A percentile compares a stretch with the other conserved stretches of the same genome.
These are phyloP conservation scores for Xylaria longipes DNA, from an alignment of 495 filamentous ascomycete species.

Conservation along the genomic window DNA sequence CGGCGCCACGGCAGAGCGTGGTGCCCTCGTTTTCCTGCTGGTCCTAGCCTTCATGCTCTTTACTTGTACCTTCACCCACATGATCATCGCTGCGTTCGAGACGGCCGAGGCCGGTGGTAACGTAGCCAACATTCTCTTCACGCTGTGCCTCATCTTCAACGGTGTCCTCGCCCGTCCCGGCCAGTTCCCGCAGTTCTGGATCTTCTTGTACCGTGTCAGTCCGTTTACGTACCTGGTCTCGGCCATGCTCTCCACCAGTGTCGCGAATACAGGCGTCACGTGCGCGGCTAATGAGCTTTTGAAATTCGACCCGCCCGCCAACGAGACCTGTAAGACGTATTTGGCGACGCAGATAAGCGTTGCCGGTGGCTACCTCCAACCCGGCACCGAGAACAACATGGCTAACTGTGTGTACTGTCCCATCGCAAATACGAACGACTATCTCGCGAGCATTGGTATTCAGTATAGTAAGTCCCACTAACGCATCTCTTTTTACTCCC, in stretches of 20 bases:
- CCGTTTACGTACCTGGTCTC: slow-evolving; percentile 76
- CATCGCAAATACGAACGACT: slow-evolving; percentile 65
- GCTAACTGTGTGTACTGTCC: slow-evolving; percentile 67
- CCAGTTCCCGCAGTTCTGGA: slow-evolving; percentile 76
- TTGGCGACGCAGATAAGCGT: slow-evolving; percentile 55
- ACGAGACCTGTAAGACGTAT: slow-evolving; percentile 65
- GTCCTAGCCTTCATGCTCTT: slow-evolving; percentile 71
- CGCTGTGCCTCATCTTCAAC: slow-evolving; percentile 72
- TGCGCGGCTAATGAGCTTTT: slow-evolving; percentile 70
- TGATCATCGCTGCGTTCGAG: slow-evolving; percentile 73
- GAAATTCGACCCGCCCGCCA: slow-evolving; percentile 57
- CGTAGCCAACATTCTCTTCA: slow-evolving; percentile 70
- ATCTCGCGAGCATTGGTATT: slow-evolving; percentile 57
- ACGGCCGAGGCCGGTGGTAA: slow-evolving; percentile 70
- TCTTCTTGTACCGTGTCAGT: slow-evolving; percentile 82
- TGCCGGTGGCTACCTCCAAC: slow-evolving; percentile 60
- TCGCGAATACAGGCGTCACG: slow-evolving; percentile 63
- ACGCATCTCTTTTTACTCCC: slow-evolving; percentile 5
- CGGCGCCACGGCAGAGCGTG: slow-evolving; percentile 61
- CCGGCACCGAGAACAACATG: slow-evolving; percentile 51
- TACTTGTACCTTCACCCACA: slow-evolving; percentile 71
- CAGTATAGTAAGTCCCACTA: slow-evolving; percentile 49
- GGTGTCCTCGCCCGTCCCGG: slow-evolving; percentile 72
- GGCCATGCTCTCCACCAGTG: slow-evolving; percentile 65
- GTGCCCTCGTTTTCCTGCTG: slow-evolving; percentile 71